A percentile compares a stretch with the other conserved stretches of the same genome.
phyloP scores from a whole-genome alignment of 2,329 filamentous ascomycete genomes.

The Colletotrichum euphorbiae region DNA sequence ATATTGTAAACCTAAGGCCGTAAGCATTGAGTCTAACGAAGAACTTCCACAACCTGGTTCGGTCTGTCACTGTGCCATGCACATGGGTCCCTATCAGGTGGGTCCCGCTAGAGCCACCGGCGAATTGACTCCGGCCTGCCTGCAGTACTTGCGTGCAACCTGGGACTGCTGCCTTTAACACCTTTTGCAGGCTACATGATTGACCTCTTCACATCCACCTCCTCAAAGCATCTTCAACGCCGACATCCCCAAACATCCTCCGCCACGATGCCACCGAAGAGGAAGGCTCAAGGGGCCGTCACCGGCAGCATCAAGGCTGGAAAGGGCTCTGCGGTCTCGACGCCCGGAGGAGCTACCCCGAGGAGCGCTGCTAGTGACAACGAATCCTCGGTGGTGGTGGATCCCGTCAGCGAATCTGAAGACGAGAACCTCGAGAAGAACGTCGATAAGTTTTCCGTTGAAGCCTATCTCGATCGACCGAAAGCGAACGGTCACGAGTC shows the following conservation, averaged over 20 bases:
- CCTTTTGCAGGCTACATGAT: constrained; percentile 30
- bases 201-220: not conserved
- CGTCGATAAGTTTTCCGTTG: constrained; percentile 69
- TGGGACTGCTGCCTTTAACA: constrained; percentile 7
- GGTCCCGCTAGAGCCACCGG: constrained; percentile 9
- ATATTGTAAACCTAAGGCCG: no score
- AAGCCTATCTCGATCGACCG: constrained; percentile 53
- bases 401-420: constrained; percentile 53
- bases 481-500: constrained; percentile 33
- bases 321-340: constrained; percentile 68
- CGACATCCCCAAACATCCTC: constrained; percentile 1
- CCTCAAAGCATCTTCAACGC: not conserved
- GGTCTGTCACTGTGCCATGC: constrained; percentile 5
- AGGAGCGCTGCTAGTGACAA: constrained; percentile 68
- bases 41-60: not conserved
- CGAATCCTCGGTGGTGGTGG: constrained; percentile 51
- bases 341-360: constrained; percentile 70
- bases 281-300: constrained; percentile 69
- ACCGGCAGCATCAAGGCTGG: constrained; percentile 65
- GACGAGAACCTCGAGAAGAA: constrained; percentile 68
- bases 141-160: not conserved
- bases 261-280: constrained; percentile 74
- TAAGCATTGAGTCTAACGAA: not conserved
- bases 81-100: constrained; percentile 6
- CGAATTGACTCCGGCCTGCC: constrained; percentile 12